Evolutionary conservation across 495 filamentous ascomycete species (phyloP).

Genomic region (Tuber calosporum): DNA sequence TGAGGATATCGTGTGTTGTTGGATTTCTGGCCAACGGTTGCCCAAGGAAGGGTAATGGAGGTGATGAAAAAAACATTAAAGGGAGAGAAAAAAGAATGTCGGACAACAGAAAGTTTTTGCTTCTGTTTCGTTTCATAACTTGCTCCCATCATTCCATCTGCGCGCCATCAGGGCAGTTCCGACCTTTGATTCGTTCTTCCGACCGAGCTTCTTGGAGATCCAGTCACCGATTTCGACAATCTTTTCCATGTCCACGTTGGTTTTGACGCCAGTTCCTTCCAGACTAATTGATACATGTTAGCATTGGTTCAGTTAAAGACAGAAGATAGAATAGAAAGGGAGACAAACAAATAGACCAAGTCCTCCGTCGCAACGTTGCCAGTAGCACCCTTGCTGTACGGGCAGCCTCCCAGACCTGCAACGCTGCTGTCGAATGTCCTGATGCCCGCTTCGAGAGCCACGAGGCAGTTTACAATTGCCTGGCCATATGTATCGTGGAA

Average conservation of each 20-base stretch:
- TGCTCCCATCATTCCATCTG: slow-evolving; percentile 28
- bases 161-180: slow-evolving; percentile 70
- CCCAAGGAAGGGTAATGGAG: not conserved
- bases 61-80: not conserved
- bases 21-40: not conserved
- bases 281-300: slow-evolving; percentile 42
- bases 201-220: slow-evolving; percentile 77
- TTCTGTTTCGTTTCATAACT: slow-evolving; percentile 10
- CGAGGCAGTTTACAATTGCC: slow-evolving; percentile 81
- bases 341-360: slow-evolving; percentile 62
- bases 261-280: slow-evolving; percentile 77
- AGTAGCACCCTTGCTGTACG: slow-evolving; percentile 86
- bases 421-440: slow-evolving; percentile 84
- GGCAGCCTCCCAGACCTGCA: slow-evolving; percentile 86
- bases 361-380: slow-evolving; percentile 95
- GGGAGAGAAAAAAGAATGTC: not conserved
- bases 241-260: slow-evolving; percentile 77
- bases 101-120: not conserved
- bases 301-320: not conserved
- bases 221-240: slow-evolving; percentile 77
- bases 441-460: slow-evolving; percentile 81
- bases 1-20: slow-evolving; percentile 2
- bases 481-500: slow-evolving; percentile 97
- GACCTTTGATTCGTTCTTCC: slow-evolving; percentile 64
- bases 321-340: not conserved